phyloP scores from a whole-genome alignment of 805 yeast genomes.

The Saccharomycopsis babjevae region DNA sequence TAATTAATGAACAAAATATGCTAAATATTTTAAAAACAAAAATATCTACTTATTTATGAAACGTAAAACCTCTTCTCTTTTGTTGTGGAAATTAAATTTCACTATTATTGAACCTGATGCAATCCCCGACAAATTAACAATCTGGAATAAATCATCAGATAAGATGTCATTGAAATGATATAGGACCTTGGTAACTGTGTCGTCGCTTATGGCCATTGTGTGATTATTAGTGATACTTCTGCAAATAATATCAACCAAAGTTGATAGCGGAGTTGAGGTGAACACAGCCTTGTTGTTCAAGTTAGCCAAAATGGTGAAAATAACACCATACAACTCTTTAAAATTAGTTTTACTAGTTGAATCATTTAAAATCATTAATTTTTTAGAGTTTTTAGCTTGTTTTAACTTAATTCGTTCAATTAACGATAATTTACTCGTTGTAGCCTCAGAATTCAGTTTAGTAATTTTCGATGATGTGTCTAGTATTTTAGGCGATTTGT shows the following conservation, averaged over 20 bases:
- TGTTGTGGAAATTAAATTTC: conserved; percentile 11
- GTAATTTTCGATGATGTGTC: not conserved
- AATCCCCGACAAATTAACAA: not conserved
- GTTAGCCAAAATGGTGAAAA: conserved; percentile 3
- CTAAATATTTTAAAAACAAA: not conserved
- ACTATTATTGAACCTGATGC: not conserved
- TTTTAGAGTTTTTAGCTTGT: not conserved
- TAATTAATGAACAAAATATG: no score
- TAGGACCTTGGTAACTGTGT: not conserved
- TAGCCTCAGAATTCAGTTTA: not conserved
- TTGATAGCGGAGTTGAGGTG: conserved; percentile 4
- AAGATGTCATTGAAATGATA: not conserved
- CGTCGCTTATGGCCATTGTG: not conserved
- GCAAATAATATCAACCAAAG: conserved; percentile 1
- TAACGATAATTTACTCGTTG: not conserved
- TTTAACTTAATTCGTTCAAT: conserved; percentile 13
- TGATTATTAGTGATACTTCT: not conserved
- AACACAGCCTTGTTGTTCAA: not conserved
- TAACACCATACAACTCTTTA: not conserved
- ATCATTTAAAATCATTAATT: not conserved
- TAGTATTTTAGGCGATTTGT: not conserved
- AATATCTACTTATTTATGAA: not conserved
- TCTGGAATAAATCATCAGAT: conserved; percentile 2
- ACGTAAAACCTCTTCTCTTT: conserved; percentile 2
- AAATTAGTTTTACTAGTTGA: not conserved